A percentile compares a stretch with the other conserved stretches of the same genome.
These are phyloP conservation scores for Massariosphaeria phaeospora DNA, from an alignment of 495 filamentous ascomycete species.

Conservation along the genomic window DNA sequence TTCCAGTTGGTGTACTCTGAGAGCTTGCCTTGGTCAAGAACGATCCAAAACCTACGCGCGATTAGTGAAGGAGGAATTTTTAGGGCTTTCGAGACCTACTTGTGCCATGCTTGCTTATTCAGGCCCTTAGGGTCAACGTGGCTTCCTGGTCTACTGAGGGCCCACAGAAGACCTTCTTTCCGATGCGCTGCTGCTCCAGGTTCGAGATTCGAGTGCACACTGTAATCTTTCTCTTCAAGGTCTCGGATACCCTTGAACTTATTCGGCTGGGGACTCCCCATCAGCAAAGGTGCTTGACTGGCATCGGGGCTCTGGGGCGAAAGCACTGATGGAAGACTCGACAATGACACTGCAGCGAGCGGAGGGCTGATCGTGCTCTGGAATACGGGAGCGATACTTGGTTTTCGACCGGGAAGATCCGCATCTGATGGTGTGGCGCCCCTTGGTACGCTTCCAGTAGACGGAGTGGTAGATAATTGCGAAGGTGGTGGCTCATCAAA, in stretches of 20 bases:
- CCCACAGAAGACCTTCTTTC: constrained; percentile 95
- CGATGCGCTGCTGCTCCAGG: constrained; percentile 51
- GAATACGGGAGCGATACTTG: constrained; percentile 22
- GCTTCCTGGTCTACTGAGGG: constrained; percentile 83
- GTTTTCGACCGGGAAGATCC: constrained; percentile 16
- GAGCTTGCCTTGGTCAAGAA: constrained; percentile 89
- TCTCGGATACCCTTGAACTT: constrained; percentile 86
- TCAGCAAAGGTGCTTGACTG: constrained; percentile 39
- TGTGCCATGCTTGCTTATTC: constrained; percentile 98
- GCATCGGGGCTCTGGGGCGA: constrained; percentile 30
- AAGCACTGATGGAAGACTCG: constrained; percentile 32
- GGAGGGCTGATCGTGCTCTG: constrained; percentile 30
- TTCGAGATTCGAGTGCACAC: constrained; percentile 38
- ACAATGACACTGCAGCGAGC: constrained; percentile 1
- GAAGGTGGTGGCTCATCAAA: constrained; percentile 63
- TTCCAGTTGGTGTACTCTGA: constrained; percentile 99
- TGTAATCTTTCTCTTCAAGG: constrained; percentile 72
- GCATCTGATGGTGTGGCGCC: constrained; percentile 1
- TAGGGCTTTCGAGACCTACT: constrained; percentile 57
- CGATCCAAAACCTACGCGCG: constrained; percentile 83
- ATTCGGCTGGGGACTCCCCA: constrained; percentile 51
- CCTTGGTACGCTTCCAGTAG: constrained; percentile 9
- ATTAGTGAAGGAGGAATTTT: constrained; percentile 7
- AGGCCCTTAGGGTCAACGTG: constrained; percentile 92
- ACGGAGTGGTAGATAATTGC: constrained; percentile 12